These are phyloP conservation scores for Gloeopeniophorella convolvens DNA, from an alignment of 768 basidiomycete species.

Conservation along the genomic window DNA sequence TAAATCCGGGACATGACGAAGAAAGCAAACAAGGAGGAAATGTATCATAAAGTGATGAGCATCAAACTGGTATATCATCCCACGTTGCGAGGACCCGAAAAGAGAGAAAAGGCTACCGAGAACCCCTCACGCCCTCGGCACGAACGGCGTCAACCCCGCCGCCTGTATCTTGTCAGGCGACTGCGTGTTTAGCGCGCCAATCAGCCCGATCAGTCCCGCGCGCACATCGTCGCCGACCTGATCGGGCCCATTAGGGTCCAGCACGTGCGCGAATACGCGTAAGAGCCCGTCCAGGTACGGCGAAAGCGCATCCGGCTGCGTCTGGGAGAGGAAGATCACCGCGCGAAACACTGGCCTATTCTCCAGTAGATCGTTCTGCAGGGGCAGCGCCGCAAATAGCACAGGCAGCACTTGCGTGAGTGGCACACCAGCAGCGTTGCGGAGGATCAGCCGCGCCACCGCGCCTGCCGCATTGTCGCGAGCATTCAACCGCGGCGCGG, in stretches of 20 bases:
- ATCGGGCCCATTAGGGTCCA: conserved; percentile 68
- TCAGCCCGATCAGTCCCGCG: conserved; percentile 65
- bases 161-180: conserved; percentile 76
- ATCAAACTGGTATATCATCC: not conserved
- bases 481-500: conserved; percentile 69
- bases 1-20: conserved; percentile 3
- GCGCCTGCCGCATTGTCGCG: conserved; percentile 97
- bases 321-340: conserved; percentile 81
- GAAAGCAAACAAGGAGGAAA: not conserved
- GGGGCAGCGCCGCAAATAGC: conserved; percentile 74
- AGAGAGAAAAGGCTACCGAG: not conserved
- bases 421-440: conserved; percentile 72
- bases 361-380: conserved; percentile 85
- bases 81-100: not conserved
- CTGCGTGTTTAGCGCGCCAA: conserved; percentile 65
- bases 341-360: conserved; percentile 86
- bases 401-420: conserved; percentile 88
- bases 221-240: conserved; percentile 79
- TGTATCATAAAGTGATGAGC: conserved; percentile 4
- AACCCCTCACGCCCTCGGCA: conserved; percentile 37
- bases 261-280: conserved; percentile 70
- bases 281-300: conserved; percentile 77
- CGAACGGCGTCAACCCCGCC: conserved; percentile 57
- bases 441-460: conserved; percentile 79
- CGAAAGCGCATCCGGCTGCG: conserved; percentile 60